A percentile compares a stretch with the other conserved stretches of the same genome.
These are phyloP conservation scores for Debaryomycetaceae sp. DNA, from an alignment of 1,139 yeast genomes.

Conservation along the genomic window DNA sequence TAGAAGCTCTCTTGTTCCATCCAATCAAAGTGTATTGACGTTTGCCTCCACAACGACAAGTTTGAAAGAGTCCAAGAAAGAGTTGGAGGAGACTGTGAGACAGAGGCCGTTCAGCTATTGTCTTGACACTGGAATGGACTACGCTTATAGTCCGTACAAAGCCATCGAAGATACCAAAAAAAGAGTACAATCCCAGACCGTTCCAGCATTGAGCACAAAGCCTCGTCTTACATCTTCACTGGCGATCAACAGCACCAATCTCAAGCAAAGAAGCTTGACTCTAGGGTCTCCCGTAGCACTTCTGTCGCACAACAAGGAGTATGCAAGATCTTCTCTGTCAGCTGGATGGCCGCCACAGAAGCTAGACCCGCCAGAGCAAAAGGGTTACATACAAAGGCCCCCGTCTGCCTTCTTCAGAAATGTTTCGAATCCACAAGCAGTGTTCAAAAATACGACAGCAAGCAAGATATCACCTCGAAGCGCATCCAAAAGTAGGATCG, in stretches of 20 bases:
- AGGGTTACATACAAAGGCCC: neutral
- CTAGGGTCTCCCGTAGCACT: neutral
- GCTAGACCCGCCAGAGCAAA: neutral
- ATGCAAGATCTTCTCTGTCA: neutral
- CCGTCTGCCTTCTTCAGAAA: neutral
- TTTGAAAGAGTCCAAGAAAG: constrained; percentile 14
- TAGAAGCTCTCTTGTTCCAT: neutral
- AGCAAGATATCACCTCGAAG: neutral
- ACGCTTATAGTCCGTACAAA: constrained; percentile 26
- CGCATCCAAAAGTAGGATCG: neutral
- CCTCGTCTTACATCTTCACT: neutral
- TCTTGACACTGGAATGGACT: constrained; percentile 31
- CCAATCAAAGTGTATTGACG: constrained; percentile 2
- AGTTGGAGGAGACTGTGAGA: constrained; percentile 20
- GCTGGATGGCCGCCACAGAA: neutral
- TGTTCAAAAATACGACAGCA: neutral
- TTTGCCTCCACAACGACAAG: constrained; percentile 5
- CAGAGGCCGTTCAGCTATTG: constrained; percentile 31
- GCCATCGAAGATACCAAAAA: neutral
- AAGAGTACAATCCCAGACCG: neutral
- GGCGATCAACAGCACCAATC: neutral
- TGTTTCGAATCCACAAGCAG: neutral
- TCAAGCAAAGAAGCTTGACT: neutral
- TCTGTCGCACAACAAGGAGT: neutral
- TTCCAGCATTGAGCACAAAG: neutral